phyloP scores from a whole-genome alignment of 2,329 filamentous ascomycete species.

The Ceratocystis smalleyi region DNA sequence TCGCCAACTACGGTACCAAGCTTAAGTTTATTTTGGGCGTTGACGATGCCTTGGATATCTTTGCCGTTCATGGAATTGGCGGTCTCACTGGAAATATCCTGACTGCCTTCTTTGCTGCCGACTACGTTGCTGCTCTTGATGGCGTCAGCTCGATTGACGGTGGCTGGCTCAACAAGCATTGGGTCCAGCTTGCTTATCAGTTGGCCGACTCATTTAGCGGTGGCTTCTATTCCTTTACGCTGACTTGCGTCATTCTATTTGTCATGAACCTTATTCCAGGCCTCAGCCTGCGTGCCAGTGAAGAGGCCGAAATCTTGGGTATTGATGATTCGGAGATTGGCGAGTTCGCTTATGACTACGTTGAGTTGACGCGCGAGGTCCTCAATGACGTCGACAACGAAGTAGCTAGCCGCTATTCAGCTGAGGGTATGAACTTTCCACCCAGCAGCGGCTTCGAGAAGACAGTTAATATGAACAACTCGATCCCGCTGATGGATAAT shows the following conservation, averaged over 20 bases:
- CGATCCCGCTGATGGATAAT: constrained; percentile 29
- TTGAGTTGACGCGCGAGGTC: constrained; percentile 55
- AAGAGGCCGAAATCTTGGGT: constrained; percentile 68
- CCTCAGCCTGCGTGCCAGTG: constrained; percentile 54
- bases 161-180: constrained; percentile 73
- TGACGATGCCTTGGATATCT: constrained; percentile 80
- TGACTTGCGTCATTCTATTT: constrained; percentile 65
- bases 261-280: constrained; percentile 65
- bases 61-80: constrained; percentile 66
- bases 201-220: constrained; percentile 66
- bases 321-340: constrained; percentile 85
- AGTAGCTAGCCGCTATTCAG: constrained; percentile 30
- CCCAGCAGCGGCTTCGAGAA: constrained; percentile 28
- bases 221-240: constrained; percentile 60
- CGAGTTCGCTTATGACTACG: constrained; percentile 91
- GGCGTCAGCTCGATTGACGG: constrained; percentile 51
- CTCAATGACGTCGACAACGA: constrained; percentile 34
- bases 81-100: constrained; percentile 65
- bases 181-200: constrained; percentile 71
- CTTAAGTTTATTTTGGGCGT: constrained; percentile 69
- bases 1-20: constrained; percentile 83
- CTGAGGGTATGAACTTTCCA: constrained; percentile 27
- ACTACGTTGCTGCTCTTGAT: constrained; percentile 72
- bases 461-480: constrained; percentile 27
- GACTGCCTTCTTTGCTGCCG: constrained; percentile 68